These are phyloP conservation scores for Solanum lycopersicoides DNA, from an alignment of 257 asterid genomes.

Conservation along the genomic window DNA sequence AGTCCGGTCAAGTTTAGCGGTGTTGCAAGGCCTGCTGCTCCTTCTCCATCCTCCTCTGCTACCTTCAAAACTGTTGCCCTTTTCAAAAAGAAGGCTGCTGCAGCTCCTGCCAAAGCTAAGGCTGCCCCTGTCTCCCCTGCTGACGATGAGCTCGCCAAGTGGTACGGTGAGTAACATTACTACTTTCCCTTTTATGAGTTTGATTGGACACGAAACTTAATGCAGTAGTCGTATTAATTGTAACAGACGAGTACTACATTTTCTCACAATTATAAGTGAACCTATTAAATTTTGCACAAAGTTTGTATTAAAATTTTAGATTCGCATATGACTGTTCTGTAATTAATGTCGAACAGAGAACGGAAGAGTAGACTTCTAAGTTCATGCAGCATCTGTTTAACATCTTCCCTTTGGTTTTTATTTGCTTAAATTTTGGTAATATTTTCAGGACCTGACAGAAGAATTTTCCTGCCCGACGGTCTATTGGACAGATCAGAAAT, in stretches of 20 bases:
- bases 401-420: not conserved
- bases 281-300: not conserved
- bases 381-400: not conserved
- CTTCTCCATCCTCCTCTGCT: constrained; percentile 41
- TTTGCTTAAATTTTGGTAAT: not conserved
- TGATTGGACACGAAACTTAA: not conserved
- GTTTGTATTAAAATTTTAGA: not conserved
- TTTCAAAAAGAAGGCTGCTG: constrained; percentile 58
- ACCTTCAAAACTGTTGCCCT: constrained; percentile 72
- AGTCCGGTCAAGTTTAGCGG: constrained; percentile 45
- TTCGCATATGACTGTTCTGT: not conserved
- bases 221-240: not conserved
- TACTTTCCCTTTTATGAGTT: not conserved
- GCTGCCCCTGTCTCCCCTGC: constrained; percentile 35
- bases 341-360: not conserved
- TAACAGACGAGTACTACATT: not conserved
- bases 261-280: not conserved
- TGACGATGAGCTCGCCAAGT: constrained; percentile 93
- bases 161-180: constrained; percentile 74
- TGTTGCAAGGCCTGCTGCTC: constrained; percentile 52
- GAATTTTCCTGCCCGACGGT: constrained; percentile 91
- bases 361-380: not conserved
- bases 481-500: constrained; percentile 91
- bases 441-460: constrained; percentile 83
- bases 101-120: constrained; percentile 52